Evolutionary conservation across 1,139 yeast genomes (phyloP).

Genomic region (Eremothecium coryli): DNA sequence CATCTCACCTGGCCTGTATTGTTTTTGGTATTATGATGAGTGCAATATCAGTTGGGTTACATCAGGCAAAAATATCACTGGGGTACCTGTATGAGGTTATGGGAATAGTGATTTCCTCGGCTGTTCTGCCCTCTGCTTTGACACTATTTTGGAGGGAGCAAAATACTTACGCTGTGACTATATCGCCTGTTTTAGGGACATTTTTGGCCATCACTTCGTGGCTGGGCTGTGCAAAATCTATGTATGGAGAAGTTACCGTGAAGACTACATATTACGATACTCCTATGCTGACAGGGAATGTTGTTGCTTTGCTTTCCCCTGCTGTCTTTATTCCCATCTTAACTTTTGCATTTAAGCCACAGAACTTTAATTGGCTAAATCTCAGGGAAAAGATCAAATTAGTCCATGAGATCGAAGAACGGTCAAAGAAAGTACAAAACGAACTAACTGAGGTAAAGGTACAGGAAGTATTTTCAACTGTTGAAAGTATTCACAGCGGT

Average conservation of each 20-base stretch:
- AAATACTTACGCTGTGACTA: constrained; percentile 50
- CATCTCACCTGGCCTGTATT: constrained; percentile 60
- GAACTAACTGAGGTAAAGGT: constrained; percentile 29
- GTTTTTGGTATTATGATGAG: constrained; percentile 65
- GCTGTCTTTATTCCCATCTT: constrained; percentile 55
- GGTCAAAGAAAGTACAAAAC: no score
- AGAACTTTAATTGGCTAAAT: constrained; percentile 63
- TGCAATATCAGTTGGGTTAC: constrained; percentile 71
- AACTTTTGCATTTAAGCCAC: constrained; percentile 55
- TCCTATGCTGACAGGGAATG: constrained; percentile 80
- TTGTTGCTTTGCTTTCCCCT: constrained; percentile 75
- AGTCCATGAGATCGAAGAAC: constrained; percentile 61
- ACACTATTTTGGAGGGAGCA: constrained; percentile 63
- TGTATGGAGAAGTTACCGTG: constrained; percentile 47
- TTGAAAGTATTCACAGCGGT: constrained; percentile 18
- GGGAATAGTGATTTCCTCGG: constrained; percentile 82
- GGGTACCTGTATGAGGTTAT: constrained; percentile 79
- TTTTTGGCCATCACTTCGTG: constrained; percentile 55
- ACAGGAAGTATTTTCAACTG: constrained; percentile 16
- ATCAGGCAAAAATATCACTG: constrained; percentile 76
- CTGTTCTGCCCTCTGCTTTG: constrained; percentile 67
- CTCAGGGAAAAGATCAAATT: constrained; percentile 45
- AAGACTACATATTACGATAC: constrained; percentile 64
- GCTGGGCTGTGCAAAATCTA: constrained; percentile 50
- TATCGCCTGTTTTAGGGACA: constrained; percentile 56